A percentile compares a stretch with the other conserved stretches of the same genome.
Conservation (phyloP, 805 yeast species). For the Kuraishia piskuri region DNA sequence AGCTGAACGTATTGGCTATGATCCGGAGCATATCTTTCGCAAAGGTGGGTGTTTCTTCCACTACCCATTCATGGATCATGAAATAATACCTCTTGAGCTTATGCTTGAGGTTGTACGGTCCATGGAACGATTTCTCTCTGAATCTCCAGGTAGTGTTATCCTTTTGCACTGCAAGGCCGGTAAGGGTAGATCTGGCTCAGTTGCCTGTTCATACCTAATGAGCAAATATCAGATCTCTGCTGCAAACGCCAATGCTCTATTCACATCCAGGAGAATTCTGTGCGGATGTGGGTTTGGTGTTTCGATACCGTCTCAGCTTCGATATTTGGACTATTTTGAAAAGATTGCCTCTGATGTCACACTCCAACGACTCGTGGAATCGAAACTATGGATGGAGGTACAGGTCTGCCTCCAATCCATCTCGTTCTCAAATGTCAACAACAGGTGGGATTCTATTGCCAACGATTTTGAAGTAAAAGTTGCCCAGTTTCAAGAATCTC, state of each 20-base stretch:
- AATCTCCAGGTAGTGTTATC: slow-evolving; percentile 28
- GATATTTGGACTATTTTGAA: slow-evolving; percentile 52
- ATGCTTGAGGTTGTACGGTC: slow-evolving; percentile 34
- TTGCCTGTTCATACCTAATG: slow-evolving; percentile 66
- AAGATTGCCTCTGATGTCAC: neutral
- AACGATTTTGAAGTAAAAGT: neutral
- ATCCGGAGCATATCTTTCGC: slow-evolving; percentile 22
- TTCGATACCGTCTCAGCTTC: slow-evolving; percentile 57
- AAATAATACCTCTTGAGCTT: slow-evolving; percentile 56
- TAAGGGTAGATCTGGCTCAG: slow-evolving; percentile 82
- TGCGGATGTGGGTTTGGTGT: slow-evolving; percentile 51
- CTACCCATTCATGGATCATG: slow-evolving; percentile 70
- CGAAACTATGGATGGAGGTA: neutral
- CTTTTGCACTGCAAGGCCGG: slow-evolving; percentile 89
- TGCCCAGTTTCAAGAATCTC: neutral
- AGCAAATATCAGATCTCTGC: slow-evolving; percentile 25
- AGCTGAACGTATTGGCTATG: slow-evolving; percentile 39
- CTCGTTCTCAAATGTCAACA: neutral
- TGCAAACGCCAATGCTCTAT: slow-evolving; percentile 40
- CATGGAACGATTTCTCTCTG: slow-evolving; percentile 33
- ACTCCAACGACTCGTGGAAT: neutral
- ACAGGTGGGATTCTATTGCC: neutral
- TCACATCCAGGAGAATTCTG: slow-evolving; percentile 42
- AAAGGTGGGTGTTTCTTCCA: slow-evolving; percentile 27
- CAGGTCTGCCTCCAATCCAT: neutral